These are phyloP conservation scores for Pterula multifida DNA, from an alignment of 1,284 basidiomycete species.

Conservation along the genomic window DNA sequence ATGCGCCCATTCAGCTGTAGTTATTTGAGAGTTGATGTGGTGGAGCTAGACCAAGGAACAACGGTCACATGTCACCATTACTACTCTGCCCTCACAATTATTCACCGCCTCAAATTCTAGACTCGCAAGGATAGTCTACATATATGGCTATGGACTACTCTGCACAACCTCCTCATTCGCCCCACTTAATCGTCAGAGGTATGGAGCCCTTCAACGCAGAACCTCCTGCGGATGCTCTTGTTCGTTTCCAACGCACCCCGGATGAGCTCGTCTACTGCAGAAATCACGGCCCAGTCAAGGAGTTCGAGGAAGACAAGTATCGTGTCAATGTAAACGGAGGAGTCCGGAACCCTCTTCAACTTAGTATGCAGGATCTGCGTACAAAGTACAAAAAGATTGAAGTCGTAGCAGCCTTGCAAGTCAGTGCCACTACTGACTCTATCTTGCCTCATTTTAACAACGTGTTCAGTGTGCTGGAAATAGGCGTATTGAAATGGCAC, in stretches of 20 bases:
- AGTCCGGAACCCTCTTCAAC: constrained; percentile 19
- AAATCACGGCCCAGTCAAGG: constrained; percentile 46
- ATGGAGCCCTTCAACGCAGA: constrained; percentile 48
- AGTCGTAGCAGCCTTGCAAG: constrained; percentile 48
- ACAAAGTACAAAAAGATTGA: constrained; percentile 28
- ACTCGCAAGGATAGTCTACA: not conserved
- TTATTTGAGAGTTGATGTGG: not conserved
- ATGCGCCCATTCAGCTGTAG: not conserved
- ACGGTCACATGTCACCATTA: not conserved
- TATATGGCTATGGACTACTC: constrained; percentile 26
- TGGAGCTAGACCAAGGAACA: not conserved
- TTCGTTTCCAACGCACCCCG: constrained; percentile 42
- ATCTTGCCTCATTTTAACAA: not conserved
- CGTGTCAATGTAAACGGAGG: constrained; percentile 27
- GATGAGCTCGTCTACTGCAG: constrained; percentile 49
- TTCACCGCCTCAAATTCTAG: not conserved
- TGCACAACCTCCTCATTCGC: constrained; percentile 32
- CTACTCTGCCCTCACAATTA: not conserved
- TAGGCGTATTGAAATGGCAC: constrained; percentile 53
- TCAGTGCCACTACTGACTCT: constrained; percentile 16
- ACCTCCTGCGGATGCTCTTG: constrained; percentile 34
- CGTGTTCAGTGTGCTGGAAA: constrained; percentile 51
- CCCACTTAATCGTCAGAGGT: constrained; percentile 31
- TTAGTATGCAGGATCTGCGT: constrained; percentile 30
- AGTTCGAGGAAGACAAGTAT: constrained; percentile 34